Percentiles rank a stretch among this genome's conserved stretches.
Evolutionary conservation across 2,329 filamentous ascomycete species (phyloP).

Genomic region (Setomelanomma holmii): DNA sequence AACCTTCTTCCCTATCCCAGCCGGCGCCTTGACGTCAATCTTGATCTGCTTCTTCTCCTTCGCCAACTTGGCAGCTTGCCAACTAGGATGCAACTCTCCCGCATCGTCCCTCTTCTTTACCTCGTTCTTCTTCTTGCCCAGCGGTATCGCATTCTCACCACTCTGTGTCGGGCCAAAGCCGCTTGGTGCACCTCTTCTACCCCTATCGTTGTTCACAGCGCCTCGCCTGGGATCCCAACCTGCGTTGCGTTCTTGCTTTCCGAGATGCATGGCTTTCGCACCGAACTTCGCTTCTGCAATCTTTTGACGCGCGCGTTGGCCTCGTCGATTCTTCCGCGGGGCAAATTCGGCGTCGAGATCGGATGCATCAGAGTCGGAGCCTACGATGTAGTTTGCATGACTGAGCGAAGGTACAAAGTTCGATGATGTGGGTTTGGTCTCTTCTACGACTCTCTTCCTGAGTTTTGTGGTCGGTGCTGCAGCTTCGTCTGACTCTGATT

Average conservation of each 20-base stretch:
- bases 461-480: slow-evolving; percentile 20
- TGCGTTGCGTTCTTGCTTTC: slow-evolving; percentile 56
- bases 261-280: slow-evolving; percentile 70
- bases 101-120: slow-evolving; percentile 57
- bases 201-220: slow-evolving; percentile 51
- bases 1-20: slow-evolving; percentile 68
- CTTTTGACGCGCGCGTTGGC: slow-evolving; percentile 77
- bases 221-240: slow-evolving; percentile 68
- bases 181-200: slow-evolving; percentile 26
- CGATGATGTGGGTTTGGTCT: slow-evolving; percentile 51
- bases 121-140: slow-evolving; percentile 36
- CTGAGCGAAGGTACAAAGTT: slow-evolving; percentile 78
- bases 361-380: slow-evolving; percentile 76
- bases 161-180: slow-evolving; percentile 36
- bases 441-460: slow-evolving; percentile 19
- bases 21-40: slow-evolving; percentile 37
- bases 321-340: slow-evolving; percentile 74
- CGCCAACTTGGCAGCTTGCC: slow-evolving; percentile 67
- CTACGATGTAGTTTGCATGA: slow-evolving; percentile 78
- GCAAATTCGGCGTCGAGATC: slow-evolving; percentile 58
- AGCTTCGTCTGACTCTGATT: slow-evolving; percentile 23
- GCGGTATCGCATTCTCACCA: slow-evolving; percentile 41
- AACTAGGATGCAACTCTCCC: slow-evolving; percentile 68
- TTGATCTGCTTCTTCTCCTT: slow-evolving; percentile 61
- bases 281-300: slow-evolving; percentile 85